Base-by-base conservation (phyloP, 2,329 filamentous ascomycete species). In the Aspergillus latus region DNA sequence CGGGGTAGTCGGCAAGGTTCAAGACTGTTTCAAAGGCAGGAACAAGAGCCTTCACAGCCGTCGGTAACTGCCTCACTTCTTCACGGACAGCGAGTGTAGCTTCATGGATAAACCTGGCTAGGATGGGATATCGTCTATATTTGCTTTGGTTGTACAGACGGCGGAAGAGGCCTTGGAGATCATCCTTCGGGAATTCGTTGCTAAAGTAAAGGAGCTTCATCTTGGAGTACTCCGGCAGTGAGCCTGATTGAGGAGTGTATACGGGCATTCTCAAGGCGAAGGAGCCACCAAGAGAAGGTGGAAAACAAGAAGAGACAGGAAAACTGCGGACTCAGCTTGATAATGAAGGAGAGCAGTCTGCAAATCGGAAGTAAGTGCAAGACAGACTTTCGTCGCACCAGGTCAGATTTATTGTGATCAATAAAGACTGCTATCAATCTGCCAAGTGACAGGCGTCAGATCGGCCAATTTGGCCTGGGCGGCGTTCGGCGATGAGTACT, bases 181-280 rank as follows among this genome's bases (percentile, higher is more conserved):
- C 74, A 45, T 80, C 78, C 5, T 67, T 65, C 0, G 79, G 78
- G 49, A 81, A 78, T 58, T 81, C 77, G 54, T 81, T 80, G 63
- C 74, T 71, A 64, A 81, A 81, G 62, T 76, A 79, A n/a, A 71
- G 49, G 36, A 80, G 46, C 56, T 60, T 63, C 53, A 62, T 56
- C 28, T 57, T 59, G 21, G 46, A 36, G 16, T 48, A 30, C 21
- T 49, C 49, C n/a, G 37, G 37, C 15, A 39, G 26, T 42, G 57
- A 39, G 7, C 46, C 44, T 6, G 45, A 52, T 6, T 44, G 29
- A 7, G 57, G 44, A 34, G 50, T 60, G 49, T 54, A 59, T 26
- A 52, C 44, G 5, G 48, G 16, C 52, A 56, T 56, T 36, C 42
- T 39, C 13, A 29, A 28, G 29, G 37, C 10, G 32, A 45, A 21